These are phyloP conservation scores for Dionaea muscipula DNA, from an alignment of 179 eudicot species.

Conservation along the genomic window DNA sequence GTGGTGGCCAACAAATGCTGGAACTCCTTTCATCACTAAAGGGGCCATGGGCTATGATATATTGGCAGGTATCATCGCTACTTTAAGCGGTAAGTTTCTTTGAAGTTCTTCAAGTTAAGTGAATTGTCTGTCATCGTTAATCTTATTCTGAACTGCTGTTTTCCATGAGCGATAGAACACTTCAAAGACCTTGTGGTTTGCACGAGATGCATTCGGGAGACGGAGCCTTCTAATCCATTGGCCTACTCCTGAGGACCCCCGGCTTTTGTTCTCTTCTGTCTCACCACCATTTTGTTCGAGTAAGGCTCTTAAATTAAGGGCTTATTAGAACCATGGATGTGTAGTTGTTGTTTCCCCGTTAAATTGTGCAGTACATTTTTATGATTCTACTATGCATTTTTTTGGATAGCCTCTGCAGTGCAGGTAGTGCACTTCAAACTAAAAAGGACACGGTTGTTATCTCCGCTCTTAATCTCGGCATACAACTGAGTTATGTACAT, in stretches of 20 bases:
- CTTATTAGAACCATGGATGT: neutral
- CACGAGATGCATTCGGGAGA: slow-evolving; percentile 90
- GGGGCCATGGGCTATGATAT: slow-evolving; percentile 93
- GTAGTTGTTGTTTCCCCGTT: neutral
- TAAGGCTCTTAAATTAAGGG: slow-evolving; percentile 20
- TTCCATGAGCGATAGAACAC: slow-evolving; percentile 29
- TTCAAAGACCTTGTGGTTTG: slow-evolving; percentile 78
- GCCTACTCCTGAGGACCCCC: slow-evolving; percentile 56
- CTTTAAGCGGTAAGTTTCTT: slow-evolving; percentile 50
- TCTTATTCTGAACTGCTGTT: slow-evolving; percentile 2
- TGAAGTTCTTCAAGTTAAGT: slow-evolving; percentile 3
- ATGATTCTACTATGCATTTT: too few relatives aligned
- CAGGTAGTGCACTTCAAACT: too few relatives aligned
- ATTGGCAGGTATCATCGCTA: slow-evolving; percentile 97
- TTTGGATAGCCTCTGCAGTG: too few relatives aligned
- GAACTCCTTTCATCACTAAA: slow-evolving; percentile 68
- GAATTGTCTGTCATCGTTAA: neutral
- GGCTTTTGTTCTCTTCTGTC: slow-evolving; percentile 72
- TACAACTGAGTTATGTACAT: neutral
- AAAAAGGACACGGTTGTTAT: too few relatives aligned
- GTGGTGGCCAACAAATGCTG: slow-evolving; percentile 37
- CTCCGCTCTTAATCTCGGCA: neutral
- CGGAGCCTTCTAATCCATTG: slow-evolving; percentile 95
- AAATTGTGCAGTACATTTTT: too few relatives aligned
- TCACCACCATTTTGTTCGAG: slow-evolving; percentile 36